Conservation (phyloP, 2,329 filamentous ascomycete species). For the Davidsoniella australis region DNA sequence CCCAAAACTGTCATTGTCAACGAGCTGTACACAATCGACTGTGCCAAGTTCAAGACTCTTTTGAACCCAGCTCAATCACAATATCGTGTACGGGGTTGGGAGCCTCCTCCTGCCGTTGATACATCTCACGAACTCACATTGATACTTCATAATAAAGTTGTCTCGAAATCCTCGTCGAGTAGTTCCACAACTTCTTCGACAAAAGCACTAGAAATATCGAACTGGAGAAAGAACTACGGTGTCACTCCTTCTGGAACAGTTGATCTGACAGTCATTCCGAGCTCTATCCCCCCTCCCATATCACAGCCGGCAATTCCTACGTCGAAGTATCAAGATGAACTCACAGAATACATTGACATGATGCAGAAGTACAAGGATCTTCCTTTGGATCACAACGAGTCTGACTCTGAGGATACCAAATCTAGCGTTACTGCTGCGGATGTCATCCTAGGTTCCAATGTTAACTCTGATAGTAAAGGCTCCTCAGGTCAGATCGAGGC, state of each 20-base stretch:
- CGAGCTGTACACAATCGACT: slow-evolving; percentile 52
- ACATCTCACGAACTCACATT: too few relatives aligned
- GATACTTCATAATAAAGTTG: too few relatives aligned
- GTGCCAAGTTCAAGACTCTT: slow-evolving; percentile 39
- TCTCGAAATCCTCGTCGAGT: too few relatives aligned
- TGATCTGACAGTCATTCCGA: background rate
- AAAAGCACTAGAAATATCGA: background rate
- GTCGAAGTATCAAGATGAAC: slow-evolving; percentile 23
- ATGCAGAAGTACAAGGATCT: slow-evolving; percentile 43
- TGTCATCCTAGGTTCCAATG: background rate
- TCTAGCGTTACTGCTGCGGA: background rate
- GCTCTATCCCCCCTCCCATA: background rate
- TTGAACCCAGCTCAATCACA: slow-evolving; percentile 40
- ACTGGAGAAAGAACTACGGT: background rate
- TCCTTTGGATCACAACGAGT: slow-evolving; percentile 34
- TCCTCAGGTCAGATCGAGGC: slow-evolving; percentile 14
- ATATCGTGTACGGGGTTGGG: slow-evolving; percentile 40
- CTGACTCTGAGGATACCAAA: slow-evolving; percentile 22
- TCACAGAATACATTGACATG: slow-evolving; percentile 48
- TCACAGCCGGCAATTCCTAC: background rate
- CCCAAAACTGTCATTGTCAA: slow-evolving; percentile 38
- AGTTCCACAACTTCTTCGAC: background rate
- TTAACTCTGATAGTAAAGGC: background rate
- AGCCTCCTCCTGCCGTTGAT: background rate
- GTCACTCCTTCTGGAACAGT: background rate